Base-by-base conservation (phyloP, 495 filamentous ascomycete genomes). In the Physcia stellaris region DNA sequence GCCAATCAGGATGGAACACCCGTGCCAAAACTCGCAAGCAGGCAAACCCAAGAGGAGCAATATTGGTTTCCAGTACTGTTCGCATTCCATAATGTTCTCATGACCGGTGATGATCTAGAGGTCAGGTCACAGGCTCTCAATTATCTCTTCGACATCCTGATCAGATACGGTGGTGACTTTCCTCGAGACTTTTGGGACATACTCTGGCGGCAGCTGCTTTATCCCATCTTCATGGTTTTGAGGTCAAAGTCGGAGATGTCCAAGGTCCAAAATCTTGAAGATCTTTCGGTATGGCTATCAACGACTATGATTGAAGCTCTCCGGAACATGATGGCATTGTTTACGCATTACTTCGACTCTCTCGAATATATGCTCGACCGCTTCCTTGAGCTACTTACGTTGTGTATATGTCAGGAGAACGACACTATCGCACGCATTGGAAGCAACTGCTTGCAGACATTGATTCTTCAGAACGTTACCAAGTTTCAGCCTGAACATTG, bases 301-400 rank as follows among this genome's bases (percentile, higher is more conserved):
- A 99, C 90, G 0, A 99, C 90, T 15, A 96, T 99, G 86, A 99
- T 99, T 32, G 90, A 99, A 57, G 90, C 90, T 12, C 62, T 99
- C 45, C 76, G 90, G 33, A 96, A 94, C 59, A 94, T 99, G 81
- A 95, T 99, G 49, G 86, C 81, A 0, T 73, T 99, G 18, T 96
- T 99, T 53, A 99, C 90, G 0, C 90, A 99, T 57, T 96, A 95
- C 58, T 99, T 96, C 48, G 85, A 93, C 40, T 71, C 84, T 0
- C 62, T 99, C 19, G 85, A 95, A 55, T 88, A 93, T 54, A 96
- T 99, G 92, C 70, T 99, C 15, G 85, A 94, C 51, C 68, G 88
- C 19, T 94, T 96, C 52, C 64, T 99, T 26, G 87, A 96, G 50
- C 73, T 99, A 7, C 62, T 99, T 1, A 85, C 84, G 3, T 70